Percentiles rank a stretch among this genome's conserved stretches.
Evolutionary conservation across 257 asterid species (phyloP).

Genomic region (Henckelia pumila): DNA sequence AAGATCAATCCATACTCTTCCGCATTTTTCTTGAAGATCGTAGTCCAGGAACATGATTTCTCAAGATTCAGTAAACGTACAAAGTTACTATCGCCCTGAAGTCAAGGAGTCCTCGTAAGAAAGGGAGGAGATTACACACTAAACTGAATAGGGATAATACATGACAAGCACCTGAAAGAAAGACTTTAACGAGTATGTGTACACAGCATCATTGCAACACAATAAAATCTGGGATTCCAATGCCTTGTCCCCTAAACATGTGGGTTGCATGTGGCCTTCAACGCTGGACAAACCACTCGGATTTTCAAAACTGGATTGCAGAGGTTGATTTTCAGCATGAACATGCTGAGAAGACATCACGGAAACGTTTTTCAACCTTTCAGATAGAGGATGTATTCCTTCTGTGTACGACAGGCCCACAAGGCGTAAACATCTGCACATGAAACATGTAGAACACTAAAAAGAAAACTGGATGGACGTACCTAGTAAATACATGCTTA

Average conservation of each 20-base stretch:
- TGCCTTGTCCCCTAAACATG: constrained; percentile 28
- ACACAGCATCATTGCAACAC: constrained; percentile 71
- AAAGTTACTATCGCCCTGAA: constrained; percentile 53
- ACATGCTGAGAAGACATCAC: constrained; percentile 32
- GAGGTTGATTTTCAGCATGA: constrained; percentile 36
- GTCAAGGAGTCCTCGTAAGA: constrained; percentile 29
- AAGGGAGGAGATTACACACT: constrained; percentile 22
- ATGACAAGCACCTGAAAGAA: constrained; percentile 55
- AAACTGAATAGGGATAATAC: constrained; percentile 19
- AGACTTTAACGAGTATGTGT: constrained; percentile 49
- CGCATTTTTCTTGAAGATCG: constrained; percentile 53
- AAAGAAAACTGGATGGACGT: constrained; percentile 36
- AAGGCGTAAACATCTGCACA: constrained; percentile 27
- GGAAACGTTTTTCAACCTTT: constrained; percentile 40
- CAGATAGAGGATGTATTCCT: constrained; percentile 32
- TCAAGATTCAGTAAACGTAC: constrained; percentile 53
- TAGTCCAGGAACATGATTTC: constrained; percentile 81
- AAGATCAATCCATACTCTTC: constrained; percentile 53
- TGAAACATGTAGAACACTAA: constrained; percentile 18
- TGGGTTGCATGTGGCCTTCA: constrained; percentile 30
- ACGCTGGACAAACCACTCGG: constrained; percentile 36
- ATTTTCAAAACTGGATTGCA: constrained; percentile 24
- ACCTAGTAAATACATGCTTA: constrained; percentile 72
- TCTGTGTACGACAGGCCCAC: constrained; percentile 45
- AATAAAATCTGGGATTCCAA: constrained; percentile 53